Evolutionary conservation across 2,329 filamentous ascomycete species (phyloP).

Genomic region (Cercospora zeina): DNA sequence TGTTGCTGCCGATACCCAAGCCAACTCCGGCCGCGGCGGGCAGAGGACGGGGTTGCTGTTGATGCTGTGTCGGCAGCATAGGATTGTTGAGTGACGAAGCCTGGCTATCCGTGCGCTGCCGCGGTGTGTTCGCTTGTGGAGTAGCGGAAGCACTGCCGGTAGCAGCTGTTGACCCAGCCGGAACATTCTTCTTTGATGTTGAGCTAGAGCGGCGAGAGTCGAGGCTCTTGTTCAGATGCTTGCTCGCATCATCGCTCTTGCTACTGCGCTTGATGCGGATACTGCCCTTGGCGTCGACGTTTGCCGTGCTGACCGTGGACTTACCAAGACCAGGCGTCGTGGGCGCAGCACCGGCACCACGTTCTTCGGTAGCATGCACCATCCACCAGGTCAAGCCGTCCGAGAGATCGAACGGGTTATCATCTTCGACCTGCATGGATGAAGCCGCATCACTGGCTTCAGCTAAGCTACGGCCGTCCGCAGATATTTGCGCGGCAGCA

Average conservation of each 20-base stretch:
- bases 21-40: constrained; percentile 24
- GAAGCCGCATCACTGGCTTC: constrained; percentile 57
- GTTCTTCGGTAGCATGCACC: constrained; percentile 90
- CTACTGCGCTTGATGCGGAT: constrained; percentile 49
- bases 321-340: constrained; percentile 91
- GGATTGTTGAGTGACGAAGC: constrained; percentile 25
- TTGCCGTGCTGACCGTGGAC: constrained; percentile 83
- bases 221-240: constrained; percentile 72
- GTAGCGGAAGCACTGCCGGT: constrained; percentile 20
- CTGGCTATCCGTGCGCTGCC: constrained; percentile 32
- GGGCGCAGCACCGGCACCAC: constrained; percentile 68
- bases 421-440: constrained; percentile 63
- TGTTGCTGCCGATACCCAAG: constrained; percentile 22
- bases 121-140: constrained; percentile 19
- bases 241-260: constrained; percentile 49
- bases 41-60: constrained; percentile 20
- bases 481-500: constrained; percentile 50
- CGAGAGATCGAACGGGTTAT: constrained; percentile 95
- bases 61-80: constrained; percentile 9
- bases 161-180: constrained; percentile 29
- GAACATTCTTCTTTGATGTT: constrained; percentile 73
- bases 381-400: constrained; percentile 96
- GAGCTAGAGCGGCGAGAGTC: constrained; percentile 89
- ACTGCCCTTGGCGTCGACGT: constrained; percentile 80
- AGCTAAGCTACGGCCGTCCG: constrained; percentile 48